These are phyloP conservation scores for Alternaria angustiovoidea DNA, from an alignment of 2,329 filamentous ascomycete species.

Conservation along the genomic window DNA sequence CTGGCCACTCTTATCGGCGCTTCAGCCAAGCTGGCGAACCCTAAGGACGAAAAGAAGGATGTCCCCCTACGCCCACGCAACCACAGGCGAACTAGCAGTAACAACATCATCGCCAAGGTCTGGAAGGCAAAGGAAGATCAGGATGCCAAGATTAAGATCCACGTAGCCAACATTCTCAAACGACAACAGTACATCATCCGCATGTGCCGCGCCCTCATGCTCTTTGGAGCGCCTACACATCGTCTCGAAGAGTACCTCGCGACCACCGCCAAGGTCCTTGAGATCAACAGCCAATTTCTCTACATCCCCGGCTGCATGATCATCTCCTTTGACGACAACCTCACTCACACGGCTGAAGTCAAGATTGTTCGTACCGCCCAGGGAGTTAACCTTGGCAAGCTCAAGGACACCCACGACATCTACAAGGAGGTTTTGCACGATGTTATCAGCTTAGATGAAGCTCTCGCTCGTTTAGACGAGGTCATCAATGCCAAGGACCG, in stretches of 20 bases:
- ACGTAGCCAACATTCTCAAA: constrained; percentile 73
- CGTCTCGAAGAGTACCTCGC: constrained; percentile 89
- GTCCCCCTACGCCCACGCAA: constrained; percentile 19
- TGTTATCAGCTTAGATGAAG: constrained; percentile 73
- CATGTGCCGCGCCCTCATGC: constrained; percentile 85
- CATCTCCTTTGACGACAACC: constrained; percentile 78
- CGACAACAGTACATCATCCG: constrained; percentile 86
- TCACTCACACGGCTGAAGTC: constrained; percentile 75
- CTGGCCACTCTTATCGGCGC: constrained; percentile 42
- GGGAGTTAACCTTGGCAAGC: constrained; percentile 75
- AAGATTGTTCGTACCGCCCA: constrained; percentile 75
- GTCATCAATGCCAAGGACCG: constrained; percentile 67
- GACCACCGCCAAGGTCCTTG: constrained; percentile 83
- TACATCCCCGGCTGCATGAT: constrained; percentile 94
- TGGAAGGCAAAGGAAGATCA: constrained; percentile 52
- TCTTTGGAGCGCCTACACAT: constrained; percentile 88
- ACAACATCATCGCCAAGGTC: constrained; percentile 35
- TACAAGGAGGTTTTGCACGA: constrained; percentile 84
- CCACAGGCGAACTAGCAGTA: constrained; percentile 36
- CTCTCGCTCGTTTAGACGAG: constrained; percentile 67
- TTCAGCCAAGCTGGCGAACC: constrained; percentile 40
- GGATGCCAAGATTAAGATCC: constrained; percentile 65
- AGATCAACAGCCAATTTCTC: constrained; percentile 86
- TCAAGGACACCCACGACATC: constrained; percentile 76
- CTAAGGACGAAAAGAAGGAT: constrained; percentile 32